These are phyloP conservation scores for Chalciporus pseudorubinellus DNA, from an alignment of 768 basidiomycete species.

Conservation along the genomic window DNA sequence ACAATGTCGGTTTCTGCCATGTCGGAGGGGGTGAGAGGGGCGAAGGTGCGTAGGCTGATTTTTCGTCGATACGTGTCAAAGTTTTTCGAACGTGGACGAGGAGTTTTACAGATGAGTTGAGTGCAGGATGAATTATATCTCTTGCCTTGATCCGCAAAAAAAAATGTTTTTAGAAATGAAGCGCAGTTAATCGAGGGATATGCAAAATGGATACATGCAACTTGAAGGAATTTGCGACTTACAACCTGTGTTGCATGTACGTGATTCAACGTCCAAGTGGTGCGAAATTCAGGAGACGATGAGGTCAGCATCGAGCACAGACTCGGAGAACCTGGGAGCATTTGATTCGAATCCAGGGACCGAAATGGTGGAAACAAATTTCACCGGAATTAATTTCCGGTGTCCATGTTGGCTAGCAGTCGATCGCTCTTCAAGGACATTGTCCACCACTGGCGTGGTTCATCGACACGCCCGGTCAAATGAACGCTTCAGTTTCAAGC, in stretches of 20 bases:
- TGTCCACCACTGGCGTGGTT: too few species aligned
- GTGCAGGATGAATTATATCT: conserved; percentile 15
- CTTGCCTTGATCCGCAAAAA: conserved; percentile 22
- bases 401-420: background rate
- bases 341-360: conserved; percentile 2
- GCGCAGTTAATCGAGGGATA: conserved; percentile 11
- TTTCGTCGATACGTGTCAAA: background rate
- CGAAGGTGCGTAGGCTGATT: background rate
- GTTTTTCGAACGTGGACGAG: background rate
- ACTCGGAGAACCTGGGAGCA: conserved; percentile 1
- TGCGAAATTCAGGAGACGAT: conserved; percentile 25
- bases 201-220: conserved; percentile 14
- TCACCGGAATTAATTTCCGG: background rate
- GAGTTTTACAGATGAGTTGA: background rate
- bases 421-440: too few species aligned
- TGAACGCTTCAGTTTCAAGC: too few species aligned
- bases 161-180: conserved; percentile 18
- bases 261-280: conserved; percentile 19
- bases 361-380: background rate
- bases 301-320: conserved; percentile 18
- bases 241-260: conserved; percentile 23
- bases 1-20: conserved; percentile 37
- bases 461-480: too few species aligned
- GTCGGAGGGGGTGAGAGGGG: background rate
- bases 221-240: background rate